phyloP scores from a whole-genome alignment of 192 early-diverging fungal species.

The Backusella morwellensis region DNA sequence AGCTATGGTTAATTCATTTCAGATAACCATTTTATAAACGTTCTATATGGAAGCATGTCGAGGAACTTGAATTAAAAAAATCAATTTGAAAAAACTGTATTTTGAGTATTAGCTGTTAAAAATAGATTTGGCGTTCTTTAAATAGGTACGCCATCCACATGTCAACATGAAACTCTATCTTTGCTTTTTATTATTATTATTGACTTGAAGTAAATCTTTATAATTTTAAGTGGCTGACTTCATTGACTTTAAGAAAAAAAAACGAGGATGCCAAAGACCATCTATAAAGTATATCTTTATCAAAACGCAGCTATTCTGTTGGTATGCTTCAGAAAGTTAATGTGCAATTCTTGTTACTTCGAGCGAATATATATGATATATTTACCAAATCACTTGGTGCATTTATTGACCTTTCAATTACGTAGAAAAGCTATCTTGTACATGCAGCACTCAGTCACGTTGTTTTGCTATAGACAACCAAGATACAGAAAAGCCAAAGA shows the following conservation, averaged over 20 bases:
- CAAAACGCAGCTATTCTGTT: too few species aligned
- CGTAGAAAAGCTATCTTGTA: conserved; percentile 27
- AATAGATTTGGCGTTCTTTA: background rate
- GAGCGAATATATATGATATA: background rate
- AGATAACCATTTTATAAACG: background rate
- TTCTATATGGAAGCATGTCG: background rate
- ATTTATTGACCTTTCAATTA: conserved; percentile 49
- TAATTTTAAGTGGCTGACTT: background rate
- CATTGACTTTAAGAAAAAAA: background rate
- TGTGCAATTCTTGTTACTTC: background rate
- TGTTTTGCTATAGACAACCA: background rate
- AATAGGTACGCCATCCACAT: background rate
- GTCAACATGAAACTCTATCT: background rate
- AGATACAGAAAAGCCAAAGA: background rate
- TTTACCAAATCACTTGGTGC: background rate
- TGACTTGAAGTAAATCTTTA: background rate
- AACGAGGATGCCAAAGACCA: too few species aligned
- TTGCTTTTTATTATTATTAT: background rate
- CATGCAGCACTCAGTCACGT: background rate
- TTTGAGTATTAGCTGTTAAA: background rate
- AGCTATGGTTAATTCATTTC: background rate
- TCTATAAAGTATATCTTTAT: too few species aligned
- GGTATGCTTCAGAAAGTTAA: background rate
- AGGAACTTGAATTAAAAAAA: background rate
- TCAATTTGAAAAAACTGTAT: background rate